Percentiles rank a stretch among this genome's conserved stretches.
phyloP scores from a whole-genome alignment of 164 flowering plant genomes.

The Annona cherimola region DNA sequence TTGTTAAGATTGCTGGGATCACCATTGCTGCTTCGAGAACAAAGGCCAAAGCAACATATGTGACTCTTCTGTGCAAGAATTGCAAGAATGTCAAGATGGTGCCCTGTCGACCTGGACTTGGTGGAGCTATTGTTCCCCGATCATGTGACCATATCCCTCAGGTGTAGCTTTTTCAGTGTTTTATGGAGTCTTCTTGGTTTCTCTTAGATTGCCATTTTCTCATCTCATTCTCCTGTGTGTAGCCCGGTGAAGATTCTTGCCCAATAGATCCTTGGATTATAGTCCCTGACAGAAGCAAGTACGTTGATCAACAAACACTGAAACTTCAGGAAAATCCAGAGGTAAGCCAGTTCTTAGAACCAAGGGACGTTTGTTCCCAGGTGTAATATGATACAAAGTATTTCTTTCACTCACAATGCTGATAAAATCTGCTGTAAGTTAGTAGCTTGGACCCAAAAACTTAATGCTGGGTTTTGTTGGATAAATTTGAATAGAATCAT shows the following conservation, averaged over 20 bases:
- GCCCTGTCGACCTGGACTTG: conserved; percentile 96
- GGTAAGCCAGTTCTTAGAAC: conserved; percentile 34
- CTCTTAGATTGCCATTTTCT: conserved; percentile 1
- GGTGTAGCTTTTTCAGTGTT: conserved; percentile 33
- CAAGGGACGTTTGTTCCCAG: not conserved
- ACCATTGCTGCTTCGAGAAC: conserved; percentile 94
- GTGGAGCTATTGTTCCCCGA: conserved; percentile 96
- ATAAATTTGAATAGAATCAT: not conserved
- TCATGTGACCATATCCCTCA: conserved; percentile 89
- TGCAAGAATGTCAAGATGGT: conserved; percentile 66
- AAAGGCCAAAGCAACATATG: conserved; percentile 97
- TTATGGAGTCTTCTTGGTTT: not conserved
- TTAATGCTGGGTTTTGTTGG: not conserved
- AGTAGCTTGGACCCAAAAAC: not conserved
- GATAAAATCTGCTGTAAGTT: not conserved
- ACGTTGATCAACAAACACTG: conserved; percentile 96
- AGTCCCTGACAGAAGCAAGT: conserved; percentile 93
- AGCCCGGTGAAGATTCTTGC: conserved; percentile 87
- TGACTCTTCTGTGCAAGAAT: conserved; percentile 78
- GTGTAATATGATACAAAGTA: not conserved
- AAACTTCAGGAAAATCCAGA: conserved; percentile 98
- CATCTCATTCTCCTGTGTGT: not conserved
- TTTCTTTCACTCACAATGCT: not conserved
- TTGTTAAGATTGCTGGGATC: conserved; percentile 90
- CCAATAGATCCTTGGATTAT: conserved; percentile 96